These are phyloP conservation scores for Emergomyces orientalis DNA, from an alignment of 2,329 filamentous ascomycete genomes.

Conservation along the genomic window DNA sequence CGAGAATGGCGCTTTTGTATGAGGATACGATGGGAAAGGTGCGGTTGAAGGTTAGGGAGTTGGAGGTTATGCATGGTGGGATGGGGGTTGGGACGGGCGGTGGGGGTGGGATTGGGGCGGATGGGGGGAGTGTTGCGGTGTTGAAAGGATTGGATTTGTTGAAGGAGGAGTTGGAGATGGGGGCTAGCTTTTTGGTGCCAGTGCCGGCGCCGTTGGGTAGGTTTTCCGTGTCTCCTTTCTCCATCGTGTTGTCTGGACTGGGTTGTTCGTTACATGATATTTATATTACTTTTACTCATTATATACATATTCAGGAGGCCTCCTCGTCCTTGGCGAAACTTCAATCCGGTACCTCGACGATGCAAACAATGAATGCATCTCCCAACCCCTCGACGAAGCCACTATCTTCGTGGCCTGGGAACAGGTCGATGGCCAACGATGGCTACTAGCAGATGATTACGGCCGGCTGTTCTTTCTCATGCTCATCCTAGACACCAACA, in stretches of 20 bases:
- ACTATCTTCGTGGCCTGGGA: slow-evolving; percentile 91
- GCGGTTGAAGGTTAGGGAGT: slow-evolving; percentile 46
- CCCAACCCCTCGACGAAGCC: slow-evolving; percentile 58
- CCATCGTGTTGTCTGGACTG: background rate
- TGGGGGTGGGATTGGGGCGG: slow-evolving; percentile 35
- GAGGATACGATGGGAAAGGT: slow-evolving; percentile 52
- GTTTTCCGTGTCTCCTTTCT: slow-evolving; percentile 14
- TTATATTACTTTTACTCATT: slow-evolving; percentile 44
- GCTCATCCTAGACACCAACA: slow-evolving; percentile 55
- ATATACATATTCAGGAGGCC: slow-evolving; percentile 45
- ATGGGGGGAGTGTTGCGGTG: slow-evolving; percentile 41
- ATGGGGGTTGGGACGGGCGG: slow-evolving; percentile 39
- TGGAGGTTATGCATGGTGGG: slow-evolving; percentile 43
- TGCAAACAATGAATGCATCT: slow-evolving; percentile 56
- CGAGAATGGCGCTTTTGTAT: slow-evolving; percentile 56
- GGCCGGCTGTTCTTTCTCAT: slow-evolving; percentile 78
- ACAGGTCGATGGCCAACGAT: slow-evolving; percentile 68
- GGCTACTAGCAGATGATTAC: slow-evolving; percentile 87
- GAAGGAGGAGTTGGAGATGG: slow-evolving; percentile 48
- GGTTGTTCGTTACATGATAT: slow-evolving; percentile 19
- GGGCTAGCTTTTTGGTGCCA: slow-evolving; percentile 53
- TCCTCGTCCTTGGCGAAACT: slow-evolving; percentile 70
- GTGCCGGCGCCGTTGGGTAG: slow-evolving; percentile 47
- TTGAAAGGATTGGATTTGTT: slow-evolving; percentile 43
- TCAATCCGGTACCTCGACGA: slow-evolving; percentile 79